Percentiles rank a stretch among this genome's conserved stretches.
Conservation (phyloP, 257 asterid species). For the Rubia yunnanensis region DNA sequence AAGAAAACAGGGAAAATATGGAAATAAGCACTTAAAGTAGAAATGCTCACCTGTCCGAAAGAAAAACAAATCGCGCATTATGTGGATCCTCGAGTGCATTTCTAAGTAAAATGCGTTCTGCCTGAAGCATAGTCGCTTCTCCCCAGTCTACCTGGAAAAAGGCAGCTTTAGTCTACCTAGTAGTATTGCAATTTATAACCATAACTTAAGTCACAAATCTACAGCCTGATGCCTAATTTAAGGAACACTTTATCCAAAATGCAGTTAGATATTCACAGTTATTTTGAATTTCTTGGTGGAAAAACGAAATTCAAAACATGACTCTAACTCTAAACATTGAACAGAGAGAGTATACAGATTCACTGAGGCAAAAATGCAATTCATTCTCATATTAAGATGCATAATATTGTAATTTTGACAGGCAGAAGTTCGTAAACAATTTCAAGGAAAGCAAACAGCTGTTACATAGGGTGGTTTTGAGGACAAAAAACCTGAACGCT, state of each 20-base stretch:
- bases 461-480: neutral
- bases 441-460: neutral
- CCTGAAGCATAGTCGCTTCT: constrained; percentile 96
- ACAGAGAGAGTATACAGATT: neutral
- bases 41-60: constrained; percentile 76
- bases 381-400: neutral
- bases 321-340: neutral
- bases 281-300: neutral
- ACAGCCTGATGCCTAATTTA: neutral
- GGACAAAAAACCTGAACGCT: constrained; percentile 73
- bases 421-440: neutral
- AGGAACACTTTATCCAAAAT: neutral
- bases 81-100: constrained; percentile 67
- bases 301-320: neutral
- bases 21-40: neutral
- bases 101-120: constrained; percentile 82
- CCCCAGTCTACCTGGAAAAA: constrained; percentile 97
- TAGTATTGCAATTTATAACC: constrained; percentile 10
- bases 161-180: constrained; percentile 29
- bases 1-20: no score
- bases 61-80: constrained; percentile 78
- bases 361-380: neutral
- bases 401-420: neutral
- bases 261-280: neutral
- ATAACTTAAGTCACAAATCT: neutral